Evolutionary conservation across 495 filamentous ascomycete genomes (phyloP).

Genomic region (Aspergillus leporis): DNA sequence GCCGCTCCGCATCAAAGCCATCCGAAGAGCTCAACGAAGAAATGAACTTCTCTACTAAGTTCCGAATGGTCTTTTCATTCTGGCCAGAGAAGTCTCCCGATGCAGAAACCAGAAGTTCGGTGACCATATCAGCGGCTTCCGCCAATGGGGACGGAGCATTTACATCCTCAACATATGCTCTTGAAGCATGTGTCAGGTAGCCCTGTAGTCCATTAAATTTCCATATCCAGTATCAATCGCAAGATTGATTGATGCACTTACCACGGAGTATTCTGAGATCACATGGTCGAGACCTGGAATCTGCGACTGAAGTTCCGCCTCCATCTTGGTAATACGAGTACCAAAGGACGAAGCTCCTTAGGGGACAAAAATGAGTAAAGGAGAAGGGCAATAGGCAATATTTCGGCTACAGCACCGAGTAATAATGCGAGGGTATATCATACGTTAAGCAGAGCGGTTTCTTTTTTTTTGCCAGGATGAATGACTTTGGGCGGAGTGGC

Average conservation of each 20-base stretch:
- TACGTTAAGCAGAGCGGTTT: conserved; percentile 1
- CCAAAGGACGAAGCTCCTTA: neutral
- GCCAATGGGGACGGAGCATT: conserved; percentile 68
- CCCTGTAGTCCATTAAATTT: conserved; percentile 49
- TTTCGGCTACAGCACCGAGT: neutral
- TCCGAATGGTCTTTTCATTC: conserved; percentile 74
- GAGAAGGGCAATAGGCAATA: neutral
- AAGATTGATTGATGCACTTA: conserved; percentile 28
- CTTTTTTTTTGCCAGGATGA: neutral
- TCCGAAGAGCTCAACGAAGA: conserved; percentile 72
- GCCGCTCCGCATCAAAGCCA: conserved; percentile 67
- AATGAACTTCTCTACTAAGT: conserved; percentile 89
- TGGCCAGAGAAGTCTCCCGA: conserved; percentile 72
- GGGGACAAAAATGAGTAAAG: neutral
- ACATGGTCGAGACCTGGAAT: conserved; percentile 89
- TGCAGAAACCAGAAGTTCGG: conserved; percentile 83
- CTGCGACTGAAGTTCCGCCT: conserved; percentile 82
- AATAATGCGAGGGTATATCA: neutral
- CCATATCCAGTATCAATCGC: conserved; percentile 4
- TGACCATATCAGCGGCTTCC: conserved; percentile 83
- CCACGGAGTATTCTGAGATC: conserved; percentile 86
- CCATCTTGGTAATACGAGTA: conserved; percentile 57
- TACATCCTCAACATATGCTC: conserved; percentile 72
- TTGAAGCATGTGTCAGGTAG: conserved; percentile 90
- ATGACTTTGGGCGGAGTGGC: conserved; percentile 16